Evolutionary conservation across 1,284 basidiomycete genomes (phyloP).

Genomic region (Vanrija humicola): DNA sequence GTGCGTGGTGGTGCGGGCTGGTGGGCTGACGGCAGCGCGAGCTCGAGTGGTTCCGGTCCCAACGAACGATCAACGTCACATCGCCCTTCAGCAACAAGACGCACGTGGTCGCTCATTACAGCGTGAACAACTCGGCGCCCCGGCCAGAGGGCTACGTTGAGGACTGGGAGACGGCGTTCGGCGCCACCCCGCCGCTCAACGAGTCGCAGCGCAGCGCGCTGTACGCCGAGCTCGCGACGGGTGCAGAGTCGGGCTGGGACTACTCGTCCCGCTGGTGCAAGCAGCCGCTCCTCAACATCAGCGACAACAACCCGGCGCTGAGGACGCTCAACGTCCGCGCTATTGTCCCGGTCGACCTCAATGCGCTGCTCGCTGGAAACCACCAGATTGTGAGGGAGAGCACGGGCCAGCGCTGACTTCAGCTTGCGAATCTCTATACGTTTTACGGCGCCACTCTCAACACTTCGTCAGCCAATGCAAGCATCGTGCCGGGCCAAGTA

Average conservation of each 20-base stretch:
- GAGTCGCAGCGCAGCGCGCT: conserved; percentile 61
- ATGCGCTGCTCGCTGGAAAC: conserved; percentile 65
- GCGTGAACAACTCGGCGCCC: conserved; percentile 74
- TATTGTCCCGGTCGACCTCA: conserved; percentile 72
- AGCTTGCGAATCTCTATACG: conserved; percentile 64
- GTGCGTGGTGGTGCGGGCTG: conserved; percentile 27
- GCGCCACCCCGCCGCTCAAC: conserved; percentile 60
- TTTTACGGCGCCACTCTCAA: conserved; percentile 12
- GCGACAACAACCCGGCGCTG: conserved; percentile 56
- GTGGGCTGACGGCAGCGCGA: conserved; percentile 49
- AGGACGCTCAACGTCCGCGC: conserved; percentile 67
- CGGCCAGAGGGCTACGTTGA: conserved; percentile 66
- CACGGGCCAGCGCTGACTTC: background rate
- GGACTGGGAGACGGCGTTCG: conserved; percentile 74
- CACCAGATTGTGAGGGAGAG: conserved; percentile 57
- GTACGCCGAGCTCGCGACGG: conserved; percentile 84
- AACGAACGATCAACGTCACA: conserved; percentile 68
- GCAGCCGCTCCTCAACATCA: conserved; percentile 51
- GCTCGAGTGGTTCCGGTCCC: conserved; percentile 72
- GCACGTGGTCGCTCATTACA: conserved; percentile 66
- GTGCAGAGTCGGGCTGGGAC: conserved; percentile 68
- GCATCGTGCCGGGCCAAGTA: background rate
- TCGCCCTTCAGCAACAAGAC: conserved; percentile 66
- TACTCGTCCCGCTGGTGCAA: conserved; percentile 53
- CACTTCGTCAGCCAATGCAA: background rate